Evolutionary conservation across 2,329 filamentous ascomycete species (phyloP).

Genomic region (Dactylellina cionopaga): DNA sequence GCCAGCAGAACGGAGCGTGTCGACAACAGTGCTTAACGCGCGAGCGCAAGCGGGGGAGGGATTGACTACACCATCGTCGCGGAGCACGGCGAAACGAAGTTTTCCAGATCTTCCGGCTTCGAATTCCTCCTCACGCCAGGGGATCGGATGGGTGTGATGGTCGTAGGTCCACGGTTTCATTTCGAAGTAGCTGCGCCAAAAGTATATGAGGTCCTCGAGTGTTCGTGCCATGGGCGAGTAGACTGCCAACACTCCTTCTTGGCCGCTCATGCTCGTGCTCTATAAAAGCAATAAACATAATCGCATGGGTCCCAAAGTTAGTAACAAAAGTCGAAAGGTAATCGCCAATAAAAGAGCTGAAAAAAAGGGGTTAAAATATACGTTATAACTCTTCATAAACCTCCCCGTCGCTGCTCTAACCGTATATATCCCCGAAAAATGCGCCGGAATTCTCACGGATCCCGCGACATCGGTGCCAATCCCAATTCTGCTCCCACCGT

Average conservation of each 20-base stretch:
- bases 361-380: neutral
- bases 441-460: constrained; percentile 84
- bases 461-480: constrained; percentile 92
- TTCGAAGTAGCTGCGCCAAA: constrained; percentile 77
- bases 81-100: constrained; percentile 72
- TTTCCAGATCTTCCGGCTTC: constrained; percentile 66
- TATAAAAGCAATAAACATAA: constrained; percentile 58
- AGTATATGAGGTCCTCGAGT: constrained; percentile 82
- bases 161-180: constrained; percentile 93
- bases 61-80: constrained; percentile 82
- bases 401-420: constrained; percentile 86
- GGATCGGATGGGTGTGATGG: constrained; percentile 82
- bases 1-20: constrained; percentile 75
- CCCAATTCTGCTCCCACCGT: constrained; percentile 83
- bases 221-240: constrained; percentile 94
- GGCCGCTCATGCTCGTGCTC: constrained; percentile 82
- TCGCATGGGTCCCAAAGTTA: neutral
- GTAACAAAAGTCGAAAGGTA: neutral
- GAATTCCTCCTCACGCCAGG: constrained; percentile 74
- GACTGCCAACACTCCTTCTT: constrained; percentile 87
- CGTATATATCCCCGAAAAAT: constrained; percentile 89
- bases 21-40: constrained; percentile 76
- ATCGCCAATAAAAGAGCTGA: neutral
- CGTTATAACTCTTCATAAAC: constrained; percentile 82
- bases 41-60: constrained; percentile 84